Percentiles rank a stretch among this genome's conserved stretches.
phyloP scores from a whole-genome alignment of 352 stramenopile species.

The Ophiocytium majus region DNA sequence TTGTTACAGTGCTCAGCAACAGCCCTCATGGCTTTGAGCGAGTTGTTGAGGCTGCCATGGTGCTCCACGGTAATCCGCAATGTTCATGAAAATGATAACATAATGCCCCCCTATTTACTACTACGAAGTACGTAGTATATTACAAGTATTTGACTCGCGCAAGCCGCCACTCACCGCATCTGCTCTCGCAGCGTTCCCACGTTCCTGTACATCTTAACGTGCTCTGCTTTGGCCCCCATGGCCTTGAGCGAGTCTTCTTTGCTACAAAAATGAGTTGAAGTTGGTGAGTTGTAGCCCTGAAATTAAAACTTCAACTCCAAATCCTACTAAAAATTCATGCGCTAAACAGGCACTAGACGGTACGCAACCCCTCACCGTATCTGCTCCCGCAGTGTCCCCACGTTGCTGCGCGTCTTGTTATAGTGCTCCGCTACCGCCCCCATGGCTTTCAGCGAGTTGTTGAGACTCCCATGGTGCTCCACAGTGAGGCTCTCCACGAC shows the following conservation, averaged over 20 bases:
- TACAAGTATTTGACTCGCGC: too few relatives aligned
- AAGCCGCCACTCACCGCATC: too few relatives aligned
- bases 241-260: conserved; percentile 48
- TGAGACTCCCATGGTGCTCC: conserved; percentile 53
- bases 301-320: too few relatives aligned
- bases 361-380: too few relatives aligned
- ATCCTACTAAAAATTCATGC: too few relatives aligned
- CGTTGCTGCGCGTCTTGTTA: conserved; percentile 54
- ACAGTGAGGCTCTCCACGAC: conserved; percentile 53
- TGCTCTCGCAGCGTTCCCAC: conserved; percentile 52
- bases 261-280: too few relatives aligned
- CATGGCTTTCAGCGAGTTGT: conserved; percentile 54
- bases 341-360: too few relatives aligned
- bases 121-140: too few relatives aligned
- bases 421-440: conserved; percentile 53
- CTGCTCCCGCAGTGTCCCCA: conserved; percentile 50
- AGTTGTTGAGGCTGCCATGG: conserved; percentile 52
- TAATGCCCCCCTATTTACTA: too few relatives aligned
- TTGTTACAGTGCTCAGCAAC: conserved; percentile 55
- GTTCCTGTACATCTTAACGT: conserved; percentile 46
- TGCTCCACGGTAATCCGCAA: conserved; percentile 56
- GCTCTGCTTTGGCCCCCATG: conserved; percentile 52
- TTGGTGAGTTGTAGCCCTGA: too few relatives aligned
- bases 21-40: conserved; percentile 49
- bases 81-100: too few relatives aligned